Evolutionary conservation across 208 protist species (phyloP).

Genomic region (Sergeia podlipaevii): DNA sequence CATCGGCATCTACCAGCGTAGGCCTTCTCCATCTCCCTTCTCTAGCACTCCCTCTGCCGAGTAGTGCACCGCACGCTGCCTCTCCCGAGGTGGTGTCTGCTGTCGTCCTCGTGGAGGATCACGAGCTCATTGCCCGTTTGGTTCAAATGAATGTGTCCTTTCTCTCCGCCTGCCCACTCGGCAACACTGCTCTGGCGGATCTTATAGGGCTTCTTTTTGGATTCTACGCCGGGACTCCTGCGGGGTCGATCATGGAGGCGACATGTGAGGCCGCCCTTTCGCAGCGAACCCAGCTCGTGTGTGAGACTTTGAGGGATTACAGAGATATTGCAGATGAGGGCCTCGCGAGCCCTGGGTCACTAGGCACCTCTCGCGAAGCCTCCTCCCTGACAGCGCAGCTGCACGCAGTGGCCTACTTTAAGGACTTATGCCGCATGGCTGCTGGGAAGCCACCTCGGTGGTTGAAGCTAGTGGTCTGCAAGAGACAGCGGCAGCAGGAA

Average conservation of each 20-base stretch:
- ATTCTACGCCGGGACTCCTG: slow-evolving; percentile 38
- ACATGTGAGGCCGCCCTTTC: slow-evolving; percentile 61
- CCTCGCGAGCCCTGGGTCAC: neutral
- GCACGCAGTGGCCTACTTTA: slow-evolving; percentile 23
- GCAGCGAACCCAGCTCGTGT: slow-evolving; percentile 39
- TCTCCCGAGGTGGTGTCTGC: neutral
- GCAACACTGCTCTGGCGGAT: slow-evolving; percentile 30
- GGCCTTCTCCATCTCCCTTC: neutral
- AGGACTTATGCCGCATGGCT: slow-evolving; percentile 32
- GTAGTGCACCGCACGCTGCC: neutral
- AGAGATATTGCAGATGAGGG: slow-evolving; percentile 1
- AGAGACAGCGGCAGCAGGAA: too few relatives aligned
- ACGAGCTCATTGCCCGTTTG: slow-evolving; percentile 53
- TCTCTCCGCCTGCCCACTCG: slow-evolving; percentile 43
- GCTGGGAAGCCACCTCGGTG: slow-evolving; percentile 18
- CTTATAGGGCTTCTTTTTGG: slow-evolving; percentile 51
- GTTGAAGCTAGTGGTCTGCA: slow-evolving; percentile 14
- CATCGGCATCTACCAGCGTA: neutral
- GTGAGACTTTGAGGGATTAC: slow-evolving; percentile 17
- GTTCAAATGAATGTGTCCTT: slow-evolving; percentile 51
- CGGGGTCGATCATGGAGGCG: slow-evolving; percentile 56
- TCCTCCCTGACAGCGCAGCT: slow-evolving; percentile 20
- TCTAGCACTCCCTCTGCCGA: neutral
- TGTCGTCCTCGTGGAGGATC: slow-evolving; percentile 29
- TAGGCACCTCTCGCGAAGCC: neutral